Evolutionary conservation across 2,329 filamentous ascomycete species (phyloP).

Genomic region (Botrytis byssoidea): DNA sequence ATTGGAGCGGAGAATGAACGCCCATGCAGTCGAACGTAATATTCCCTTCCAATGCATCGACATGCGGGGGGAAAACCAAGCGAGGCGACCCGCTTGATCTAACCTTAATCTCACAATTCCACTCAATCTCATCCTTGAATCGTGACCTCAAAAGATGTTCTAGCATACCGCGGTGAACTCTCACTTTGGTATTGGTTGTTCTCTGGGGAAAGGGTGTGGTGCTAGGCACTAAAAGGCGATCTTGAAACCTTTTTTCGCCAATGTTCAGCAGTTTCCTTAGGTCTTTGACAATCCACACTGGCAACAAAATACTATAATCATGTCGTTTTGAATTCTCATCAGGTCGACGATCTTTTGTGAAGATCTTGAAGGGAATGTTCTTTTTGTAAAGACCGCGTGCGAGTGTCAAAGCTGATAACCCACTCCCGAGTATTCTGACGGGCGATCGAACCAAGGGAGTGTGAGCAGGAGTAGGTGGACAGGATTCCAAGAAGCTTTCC

Average conservation of each 20-base stretch:
- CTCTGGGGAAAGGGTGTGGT: not conserved
- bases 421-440: conserved; percentile 10
- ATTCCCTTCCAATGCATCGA: not conserved
- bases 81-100: not conserved
- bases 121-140: not conserved
- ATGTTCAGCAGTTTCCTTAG: not conserved
- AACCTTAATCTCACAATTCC: conserved; percentile 2
- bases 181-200: not conserved
- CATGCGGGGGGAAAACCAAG: not conserved
- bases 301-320: not conserved
- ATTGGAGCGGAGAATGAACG: conserved; percentile 1
- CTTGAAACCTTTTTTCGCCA: not conserved
- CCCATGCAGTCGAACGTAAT: conserved; percentile 10
- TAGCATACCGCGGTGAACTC: conserved; percentile 1
- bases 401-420: conserved; percentile 2
- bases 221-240: not conserved
- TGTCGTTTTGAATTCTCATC: not conserved
- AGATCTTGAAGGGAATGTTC: conserved; percentile 4
- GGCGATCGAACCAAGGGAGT: not conserved
- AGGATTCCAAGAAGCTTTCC: not conserved
- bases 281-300: not conserved
- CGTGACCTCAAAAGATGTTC: not conserved
- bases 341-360: not conserved
- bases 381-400: not conserved
- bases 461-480: not conserved